Evolutionary conservation across 352 stramenopile genomes (phyloP).

Genomic region (Labyrinthula sp.): DNA sequence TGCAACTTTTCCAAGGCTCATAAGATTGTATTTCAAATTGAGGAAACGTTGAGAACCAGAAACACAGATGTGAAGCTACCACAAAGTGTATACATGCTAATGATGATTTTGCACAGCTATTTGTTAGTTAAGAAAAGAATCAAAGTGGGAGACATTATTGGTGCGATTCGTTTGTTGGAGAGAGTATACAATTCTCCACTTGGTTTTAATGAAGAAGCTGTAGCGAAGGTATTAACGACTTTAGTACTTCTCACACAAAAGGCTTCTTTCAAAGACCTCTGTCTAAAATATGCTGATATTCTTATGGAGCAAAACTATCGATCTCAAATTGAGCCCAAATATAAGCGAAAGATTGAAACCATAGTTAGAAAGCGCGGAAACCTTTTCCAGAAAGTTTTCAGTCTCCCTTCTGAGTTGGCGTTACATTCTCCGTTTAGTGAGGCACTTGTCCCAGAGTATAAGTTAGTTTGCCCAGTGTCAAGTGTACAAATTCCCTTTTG

Average conservation of each 20-base stretch:
- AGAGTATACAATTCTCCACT: constrained; percentile 65
- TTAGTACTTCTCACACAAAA: constrained; percentile 75
- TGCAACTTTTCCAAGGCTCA: constrained; percentile 70
- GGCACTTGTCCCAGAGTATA: constrained; percentile 49
- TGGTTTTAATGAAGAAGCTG: constrained; percentile 65
- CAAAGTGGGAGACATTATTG: constrained; percentile 53
- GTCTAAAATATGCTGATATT: constrained; percentile 67
- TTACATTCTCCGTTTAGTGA: constrained; percentile 55
- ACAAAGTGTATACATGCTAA: constrained; percentile 52
- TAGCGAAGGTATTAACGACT: constrained; percentile 62
- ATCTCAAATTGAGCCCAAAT: constrained; percentile 41
- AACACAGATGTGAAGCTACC: constrained; percentile 56
- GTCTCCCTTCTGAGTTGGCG: constrained; percentile 34
- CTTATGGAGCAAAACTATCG: constrained; percentile 68
- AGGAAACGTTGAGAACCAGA: constrained; percentile 46
- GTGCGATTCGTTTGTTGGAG: constrained; percentile 60
- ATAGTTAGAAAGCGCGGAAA: constrained; percentile 69
- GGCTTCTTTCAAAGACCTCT: constrained; percentile 56
- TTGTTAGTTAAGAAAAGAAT: constrained; percentile 72
- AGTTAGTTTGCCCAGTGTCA: constrained; percentile 65
- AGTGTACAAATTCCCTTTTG: constrained; percentile 76
- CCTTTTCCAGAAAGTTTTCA: no score
- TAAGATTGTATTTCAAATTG: constrained; percentile 65
- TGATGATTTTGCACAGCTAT: constrained; percentile 76
- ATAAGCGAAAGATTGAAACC: constrained; percentile 63